Base-by-base conservation (phyloP, 2,329 filamentous ascomycete species). In the Paraconiothyrium sp. region DNA sequence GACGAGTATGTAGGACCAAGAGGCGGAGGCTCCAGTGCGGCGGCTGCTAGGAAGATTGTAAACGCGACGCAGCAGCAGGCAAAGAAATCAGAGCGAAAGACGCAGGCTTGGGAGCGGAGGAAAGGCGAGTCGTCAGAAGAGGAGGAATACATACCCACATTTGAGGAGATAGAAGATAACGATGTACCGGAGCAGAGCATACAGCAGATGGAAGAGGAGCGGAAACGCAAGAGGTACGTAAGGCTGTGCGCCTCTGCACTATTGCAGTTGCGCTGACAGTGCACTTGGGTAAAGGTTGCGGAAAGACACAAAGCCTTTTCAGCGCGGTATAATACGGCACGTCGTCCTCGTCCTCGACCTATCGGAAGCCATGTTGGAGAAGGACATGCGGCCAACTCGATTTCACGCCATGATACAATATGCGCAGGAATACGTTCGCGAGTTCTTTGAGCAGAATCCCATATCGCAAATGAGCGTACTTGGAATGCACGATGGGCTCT, bases 371-470 rank as follows among this genome's bases (percentile, higher is more conserved):
- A 99, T 99, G 95, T 81, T 88, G 5, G 94, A 98, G 79, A 98
- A 98, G 80, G 95, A 99, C 76, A 85, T 98, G 68, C 88, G 95
- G 30, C 95, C 95, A 6, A 97, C 90, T 47, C 88, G 94, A 62
- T 94, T 94, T 79, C 86, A 93, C 41, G 86, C 97, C 35, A 91
- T 90, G 56, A 85, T 97, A 73, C 89, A 89, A 66, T 96, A 93
- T 79, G 91, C 93, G 16, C 88, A 90, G 66, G 90, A 93, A 60
- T 99, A 98, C 78, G 91, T 98, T 52, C 87, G 90, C 61, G 94
- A 97, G 78, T 99, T 93, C 81, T 99, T 98, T 76, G 95, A 98
- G 80, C 95, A 99, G 80, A 99, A 99, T 73, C 95, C 95, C 11
- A 98, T 99, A 68, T 97, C 93, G 10, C 95, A 99, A 80, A 87